Conservation (phyloP, 768 basidiomycete species). For the Tremella mesenterica region DNA sequence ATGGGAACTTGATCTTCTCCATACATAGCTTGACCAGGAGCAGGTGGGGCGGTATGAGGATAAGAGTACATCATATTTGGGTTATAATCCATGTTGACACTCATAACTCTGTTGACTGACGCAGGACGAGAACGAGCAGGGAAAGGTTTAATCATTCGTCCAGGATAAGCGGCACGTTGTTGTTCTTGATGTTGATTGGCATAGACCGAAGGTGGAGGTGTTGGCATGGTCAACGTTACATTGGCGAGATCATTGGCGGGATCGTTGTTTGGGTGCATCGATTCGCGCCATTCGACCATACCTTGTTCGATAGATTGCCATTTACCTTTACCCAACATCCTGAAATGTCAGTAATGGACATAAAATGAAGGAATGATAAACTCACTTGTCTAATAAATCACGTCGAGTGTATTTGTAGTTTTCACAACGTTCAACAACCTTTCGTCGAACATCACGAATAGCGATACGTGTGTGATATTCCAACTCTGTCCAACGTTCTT, state of each 20-base stretch:
- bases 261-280: slow-evolving; percentile 20
- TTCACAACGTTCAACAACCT: slow-evolving; percentile 43
- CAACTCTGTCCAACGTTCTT: slow-evolving; percentile 36
- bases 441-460: slow-evolving; percentile 40
- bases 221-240: slow-evolving; percentile 32
- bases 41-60: slow-evolving; percentile 7
- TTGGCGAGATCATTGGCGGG: slow-evolving; percentile 35
- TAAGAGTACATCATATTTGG: slow-evolving; percentile 3
- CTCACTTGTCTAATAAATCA: slow-evolving; percentile 44
- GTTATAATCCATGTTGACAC: not conserved
- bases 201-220: slow-evolving; percentile 23
- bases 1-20: slow-evolving; percentile 37
- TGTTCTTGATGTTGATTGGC: slow-evolving; percentile 10
- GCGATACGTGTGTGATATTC: slow-evolving; percentile 40
- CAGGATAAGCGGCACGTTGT: slow-evolving; percentile 8
- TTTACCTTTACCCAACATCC: slow-evolving; percentile 39
- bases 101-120: slow-evolving; percentile 8
- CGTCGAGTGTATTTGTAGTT: slow-evolving; percentile 45
- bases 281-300: slow-evolving; percentile 33
- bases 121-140: slow-evolving; percentile 20
- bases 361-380: not conserved
- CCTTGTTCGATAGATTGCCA: slow-evolving; percentile 43
- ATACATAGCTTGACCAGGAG: slow-evolving; percentile 17
- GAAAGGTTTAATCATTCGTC: slow-evolving; percentile 27
- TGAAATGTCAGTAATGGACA: slow-evolving; percentile 8